phyloP scores from a whole-genome alignment of 1,284 basidiomycete species.

The Irpex sp. region DNA sequence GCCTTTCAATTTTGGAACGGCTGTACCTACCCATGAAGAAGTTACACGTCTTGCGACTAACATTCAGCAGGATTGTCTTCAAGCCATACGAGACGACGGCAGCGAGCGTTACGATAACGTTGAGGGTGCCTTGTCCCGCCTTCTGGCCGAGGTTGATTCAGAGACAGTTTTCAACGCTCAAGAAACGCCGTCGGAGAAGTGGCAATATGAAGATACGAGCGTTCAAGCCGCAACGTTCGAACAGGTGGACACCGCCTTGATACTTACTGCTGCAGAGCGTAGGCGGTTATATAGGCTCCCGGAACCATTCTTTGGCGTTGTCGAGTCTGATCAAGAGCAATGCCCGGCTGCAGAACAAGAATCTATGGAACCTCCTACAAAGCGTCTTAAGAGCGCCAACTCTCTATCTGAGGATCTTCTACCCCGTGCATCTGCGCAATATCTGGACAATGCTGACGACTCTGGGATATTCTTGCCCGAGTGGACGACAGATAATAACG shows the following conservation, averaged over 20 bases:
- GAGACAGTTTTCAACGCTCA: neutral
- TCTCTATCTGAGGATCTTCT: neutral
- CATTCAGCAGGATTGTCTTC: constrained; percentile 8
- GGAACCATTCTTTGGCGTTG: neutral
- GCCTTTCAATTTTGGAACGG: constrained; percentile 42
- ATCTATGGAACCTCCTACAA: neutral
- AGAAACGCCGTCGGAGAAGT: neutral
- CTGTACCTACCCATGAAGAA: constrained; percentile 44
- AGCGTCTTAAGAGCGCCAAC: neutral
- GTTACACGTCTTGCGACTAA: constrained; percentile 28
- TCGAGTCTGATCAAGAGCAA: constrained; percentile 9
- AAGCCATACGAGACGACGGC: neutral
- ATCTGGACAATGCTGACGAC: constrained; percentile 14
- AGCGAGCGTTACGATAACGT: neutral
- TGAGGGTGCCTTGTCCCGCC: neutral
- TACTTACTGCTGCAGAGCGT: constrained; percentile 22
- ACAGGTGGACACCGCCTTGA: constrained; percentile 7
- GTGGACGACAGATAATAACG: neutral
- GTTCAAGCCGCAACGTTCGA: neutral
- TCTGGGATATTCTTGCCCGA: constrained; percentile 20
- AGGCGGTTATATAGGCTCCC: constrained; percentile 16
- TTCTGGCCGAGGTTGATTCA: neutral
- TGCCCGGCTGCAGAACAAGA: neutral
- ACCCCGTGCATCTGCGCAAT: neutral
- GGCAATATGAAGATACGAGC: neutral